Base-by-base conservation (phyloP, 2,329 filamentous ascomycete genomes). In the Aspergillus carbonarius region DNA sequence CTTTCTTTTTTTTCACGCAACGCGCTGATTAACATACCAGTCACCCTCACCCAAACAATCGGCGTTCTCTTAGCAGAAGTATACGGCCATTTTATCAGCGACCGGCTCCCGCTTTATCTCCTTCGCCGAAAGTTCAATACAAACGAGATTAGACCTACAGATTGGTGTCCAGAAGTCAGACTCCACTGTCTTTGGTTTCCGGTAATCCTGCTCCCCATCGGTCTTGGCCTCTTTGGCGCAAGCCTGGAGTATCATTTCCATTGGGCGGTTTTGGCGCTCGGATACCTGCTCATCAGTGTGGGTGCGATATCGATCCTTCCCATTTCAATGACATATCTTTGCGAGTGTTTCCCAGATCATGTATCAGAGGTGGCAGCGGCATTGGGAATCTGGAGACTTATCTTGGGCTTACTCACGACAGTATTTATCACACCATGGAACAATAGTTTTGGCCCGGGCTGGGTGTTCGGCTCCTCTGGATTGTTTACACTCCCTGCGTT, bases 181-280 rank as follows among this genome's bases (percentile, higher is more conserved):
- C 67, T 76, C 0, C 66, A 72, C 27, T 60, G 66, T 18, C 55
- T 47, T 23, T 47, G 42, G 42, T n/a, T 73, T 1, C 67, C 70
- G 0, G 65, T 62, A 49, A 56, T 70, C 8, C 44, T 74, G 32
- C 55, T 70, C n/a, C 68, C 71, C 1, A 66, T 73, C 37, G 71
- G 70, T 1, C 58, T 74, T 32, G 73, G 74, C 1, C 65, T 75
- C 18, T 73, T 73, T 32, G 78, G 78, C 9, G 72, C 72, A 1
- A 70, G 69, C 0, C 63, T 80, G n/a, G 68, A 78, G 58, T 74
- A 79, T 52, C 73, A 77, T 54, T 59, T 75, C 4, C 73, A 76
- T 55, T 80, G 73, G 63, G 71, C 72, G 63, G 70, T 79, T 0
- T 68, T 79, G 6, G 76, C 76, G 0, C 59, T 79, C 17, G 76